phyloP scores from a whole-genome alignment of 352 stramenopile genomes.

The Bremia lactucae region DNA sequence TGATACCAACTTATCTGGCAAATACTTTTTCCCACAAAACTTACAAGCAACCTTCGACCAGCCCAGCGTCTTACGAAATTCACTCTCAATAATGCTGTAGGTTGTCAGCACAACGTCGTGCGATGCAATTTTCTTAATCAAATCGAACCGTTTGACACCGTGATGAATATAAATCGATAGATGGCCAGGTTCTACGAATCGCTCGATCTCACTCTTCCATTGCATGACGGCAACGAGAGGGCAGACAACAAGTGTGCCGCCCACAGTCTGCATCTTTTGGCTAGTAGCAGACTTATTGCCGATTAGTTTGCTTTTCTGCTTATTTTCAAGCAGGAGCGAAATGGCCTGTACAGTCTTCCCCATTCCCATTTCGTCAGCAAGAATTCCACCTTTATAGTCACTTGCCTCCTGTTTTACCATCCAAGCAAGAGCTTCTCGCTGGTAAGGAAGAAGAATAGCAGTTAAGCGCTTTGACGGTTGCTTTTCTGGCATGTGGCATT shows the following conservation, averaged over 20 bases:
- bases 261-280: constrained; percentile 11
- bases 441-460: constrained; percentile 94
- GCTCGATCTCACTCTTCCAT: constrained; percentile 84
- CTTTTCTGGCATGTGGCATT: constrained; percentile 51
- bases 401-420: constrained; percentile 88
- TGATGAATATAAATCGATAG: constrained; percentile 95
- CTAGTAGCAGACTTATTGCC: constrained; percentile 13
- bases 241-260: constrained; percentile 94
- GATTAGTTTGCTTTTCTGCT: constrained; percentile 17
- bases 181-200: constrained; percentile 88
- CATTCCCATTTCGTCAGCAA: constrained; percentile 98
- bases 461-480: constrained; percentile 71
- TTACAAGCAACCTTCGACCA: constrained; percentile 84
- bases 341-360: constrained; percentile 98
- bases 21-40: constrained; percentile 90
- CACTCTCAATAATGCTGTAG: constrained; percentile 92
- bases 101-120: constrained; percentile 99
- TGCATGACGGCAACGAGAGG: constrained; percentile 95
- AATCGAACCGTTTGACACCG: constrained; percentile 76
- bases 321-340: constrained; percentile 90
- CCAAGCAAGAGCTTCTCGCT: constrained; percentile 96
- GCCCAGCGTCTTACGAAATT: constrained; percentile 75
- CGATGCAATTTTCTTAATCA: constrained; percentile 74
- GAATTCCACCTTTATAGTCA: constrained; percentile 88
- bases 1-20: constrained; percentile 90